phyloP scores from a whole-genome alignment of 441 rosid genomes.

The Syzygium syzygioides region DNA sequence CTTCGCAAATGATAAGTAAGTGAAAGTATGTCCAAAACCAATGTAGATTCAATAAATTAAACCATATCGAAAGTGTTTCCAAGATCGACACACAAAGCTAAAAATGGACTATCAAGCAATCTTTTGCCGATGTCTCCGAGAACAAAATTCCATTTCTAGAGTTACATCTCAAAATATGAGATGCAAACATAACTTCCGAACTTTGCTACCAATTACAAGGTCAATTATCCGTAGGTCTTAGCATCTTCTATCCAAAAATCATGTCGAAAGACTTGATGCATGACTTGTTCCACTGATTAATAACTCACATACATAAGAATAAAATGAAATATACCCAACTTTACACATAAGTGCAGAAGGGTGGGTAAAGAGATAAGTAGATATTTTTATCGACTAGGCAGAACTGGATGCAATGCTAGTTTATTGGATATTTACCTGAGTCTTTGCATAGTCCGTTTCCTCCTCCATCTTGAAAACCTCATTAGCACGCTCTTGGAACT shows the following conservation, averaged over 20 bases:
- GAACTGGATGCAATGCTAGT: neutral
- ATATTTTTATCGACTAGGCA: neutral
- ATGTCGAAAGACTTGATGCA: neutral
- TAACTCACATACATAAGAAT: neutral
- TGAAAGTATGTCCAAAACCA: neutral
- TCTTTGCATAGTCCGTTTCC: conserved; percentile 89
- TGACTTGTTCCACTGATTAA: neutral
- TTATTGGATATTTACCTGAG: conserved; percentile 49
- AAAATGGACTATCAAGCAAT: neutral
- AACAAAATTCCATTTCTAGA: neutral
- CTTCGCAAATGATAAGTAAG: neutral
- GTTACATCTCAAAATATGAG: neutral
- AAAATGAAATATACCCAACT: neutral
- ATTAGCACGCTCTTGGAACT: conserved; percentile 68
- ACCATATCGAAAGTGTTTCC: neutral
- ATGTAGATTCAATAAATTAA: neutral
- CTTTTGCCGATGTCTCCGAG: neutral
- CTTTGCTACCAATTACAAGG: neutral
- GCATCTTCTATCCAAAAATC: neutral
- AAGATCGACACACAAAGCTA: neutral
- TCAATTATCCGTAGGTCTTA: neutral
- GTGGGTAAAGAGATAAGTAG: neutral
- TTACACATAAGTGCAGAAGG: neutral
- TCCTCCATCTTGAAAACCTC: conserved; percentile 78
- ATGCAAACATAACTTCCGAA: neutral